Conservation (phyloP, 2,329 filamentous ascomycete genomes). For the Fusarium miscanthi region DNA sequence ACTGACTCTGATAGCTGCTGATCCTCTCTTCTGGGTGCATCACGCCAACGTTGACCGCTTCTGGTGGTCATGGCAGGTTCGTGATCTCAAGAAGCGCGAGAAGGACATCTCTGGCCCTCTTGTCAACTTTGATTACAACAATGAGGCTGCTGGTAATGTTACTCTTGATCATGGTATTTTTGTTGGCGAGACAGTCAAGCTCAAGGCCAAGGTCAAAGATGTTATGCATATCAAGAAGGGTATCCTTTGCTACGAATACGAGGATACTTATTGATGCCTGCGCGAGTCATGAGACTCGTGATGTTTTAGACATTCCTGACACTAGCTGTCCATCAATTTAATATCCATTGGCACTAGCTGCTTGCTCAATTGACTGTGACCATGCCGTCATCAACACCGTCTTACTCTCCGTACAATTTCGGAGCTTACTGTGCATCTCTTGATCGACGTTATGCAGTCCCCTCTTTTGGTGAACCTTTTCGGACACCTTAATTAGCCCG, state of each 20-base stretch:
- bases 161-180: slow-evolving; percentile 5
- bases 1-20: slow-evolving; percentile 17
- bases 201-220: slow-evolving; percentile 18
- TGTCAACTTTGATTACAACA: slow-evolving; percentile 26
- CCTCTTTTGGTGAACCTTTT: neutral
- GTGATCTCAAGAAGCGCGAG: slow-evolving; percentile 12
- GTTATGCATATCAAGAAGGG: slow-evolving; percentile 29
- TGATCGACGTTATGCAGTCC: neutral
- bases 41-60: slow-evolving; percentile 46
- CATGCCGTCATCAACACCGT: no score
- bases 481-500: neutral
- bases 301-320: neutral
- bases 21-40: slow-evolving; percentile 47
- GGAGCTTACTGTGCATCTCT: neutral
- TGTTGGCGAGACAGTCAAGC: slow-evolving; percentile 10
- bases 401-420: neutral
- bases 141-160: slow-evolving; percentile 9
- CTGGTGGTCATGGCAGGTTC: slow-evolving; percentile 41
- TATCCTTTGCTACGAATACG: slow-evolving; percentile 16
- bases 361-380: neutral
- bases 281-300: neutral
- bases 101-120: slow-evolving; percentile 27
- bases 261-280: neutral
- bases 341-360: neutral
- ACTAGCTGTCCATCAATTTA: neutral